phyloP scores from a whole-genome alignment of 2,329 filamentous ascomycete genomes.

The Fusarium decemcellulare region DNA sequence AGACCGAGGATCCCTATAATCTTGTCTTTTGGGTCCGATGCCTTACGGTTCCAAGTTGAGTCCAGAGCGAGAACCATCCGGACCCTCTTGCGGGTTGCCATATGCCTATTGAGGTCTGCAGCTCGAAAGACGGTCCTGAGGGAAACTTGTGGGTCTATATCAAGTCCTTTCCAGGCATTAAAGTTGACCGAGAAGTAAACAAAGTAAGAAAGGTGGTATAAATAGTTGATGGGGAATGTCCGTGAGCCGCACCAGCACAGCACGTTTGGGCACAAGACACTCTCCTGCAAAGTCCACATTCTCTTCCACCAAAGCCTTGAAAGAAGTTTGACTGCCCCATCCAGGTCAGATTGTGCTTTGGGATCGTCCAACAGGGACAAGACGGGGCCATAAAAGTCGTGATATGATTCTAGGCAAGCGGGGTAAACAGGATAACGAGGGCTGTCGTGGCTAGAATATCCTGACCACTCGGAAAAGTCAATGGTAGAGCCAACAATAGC shows the following conservation, averaged over 20 bases:
- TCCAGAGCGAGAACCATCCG: conserved; percentile 3
- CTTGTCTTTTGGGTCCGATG: conserved; percentile 10
- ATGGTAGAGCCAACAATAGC: not conserved
- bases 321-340: conserved; percentile 6
- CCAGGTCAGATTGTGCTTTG: not conserved
- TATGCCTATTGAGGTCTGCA: not conserved
- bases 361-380: not conserved
- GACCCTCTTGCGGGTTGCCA: not conserved
- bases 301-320: conserved; percentile 14
- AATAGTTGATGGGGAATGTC: conserved; percentile 10
- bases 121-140: not conserved
- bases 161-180: not conserved
- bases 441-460: not conserved
- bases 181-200: conserved; percentile 1
- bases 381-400: conserved; percentile 7
- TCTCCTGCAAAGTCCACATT: conserved; percentile 25
- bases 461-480: not conserved
- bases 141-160: not conserved
- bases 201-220: conserved; percentile 12
- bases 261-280: conserved; percentile 7
- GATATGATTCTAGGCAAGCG: not conserved
- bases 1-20: conserved; percentile 13
- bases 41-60: conserved; percentile 13
- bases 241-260: conserved; percentile 9
- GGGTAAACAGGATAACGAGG: not conserved